These are phyloP conservation scores for Metarhizium sp. DNA, from an alignment of 2,329 filamentous ascomycete species.

Conservation along the genomic window DNA sequence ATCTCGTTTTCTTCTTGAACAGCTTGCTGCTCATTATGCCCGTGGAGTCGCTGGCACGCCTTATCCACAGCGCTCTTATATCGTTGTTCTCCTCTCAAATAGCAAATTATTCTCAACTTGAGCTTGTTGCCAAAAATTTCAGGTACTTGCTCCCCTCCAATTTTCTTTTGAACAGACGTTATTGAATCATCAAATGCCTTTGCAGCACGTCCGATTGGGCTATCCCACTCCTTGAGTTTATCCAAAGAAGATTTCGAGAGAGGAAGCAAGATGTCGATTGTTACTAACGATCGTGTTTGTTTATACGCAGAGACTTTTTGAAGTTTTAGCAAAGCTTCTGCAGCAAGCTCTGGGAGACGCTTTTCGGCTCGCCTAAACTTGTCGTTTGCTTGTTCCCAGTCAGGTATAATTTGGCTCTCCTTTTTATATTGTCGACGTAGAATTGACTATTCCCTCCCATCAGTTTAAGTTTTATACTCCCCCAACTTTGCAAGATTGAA, in stretches of 20 bases:
- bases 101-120: background rate
- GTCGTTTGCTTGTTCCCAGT: background rate
- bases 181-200: background rate
- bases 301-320: background rate
- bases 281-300: background rate
- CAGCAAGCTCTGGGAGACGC: background rate
- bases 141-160: background rate
- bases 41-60: background rate
- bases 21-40: background rate
- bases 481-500: background rate
- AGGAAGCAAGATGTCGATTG: background rate
- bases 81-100: background rate
- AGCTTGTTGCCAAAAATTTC: background rate
- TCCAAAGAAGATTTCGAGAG: background rate
- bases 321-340: background rate
- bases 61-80: background rate
- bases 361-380: background rate
- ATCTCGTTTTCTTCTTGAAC: background rate
- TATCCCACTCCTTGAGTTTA: background rate
- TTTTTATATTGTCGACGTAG: background rate
- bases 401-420: background rate
- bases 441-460: background rate
- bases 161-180: background rate
- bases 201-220: background rate
- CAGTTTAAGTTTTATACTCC: background rate